Conservation (phyloP, 768 basidiomycete species). For the Lactifluus echinatus region DNA sequence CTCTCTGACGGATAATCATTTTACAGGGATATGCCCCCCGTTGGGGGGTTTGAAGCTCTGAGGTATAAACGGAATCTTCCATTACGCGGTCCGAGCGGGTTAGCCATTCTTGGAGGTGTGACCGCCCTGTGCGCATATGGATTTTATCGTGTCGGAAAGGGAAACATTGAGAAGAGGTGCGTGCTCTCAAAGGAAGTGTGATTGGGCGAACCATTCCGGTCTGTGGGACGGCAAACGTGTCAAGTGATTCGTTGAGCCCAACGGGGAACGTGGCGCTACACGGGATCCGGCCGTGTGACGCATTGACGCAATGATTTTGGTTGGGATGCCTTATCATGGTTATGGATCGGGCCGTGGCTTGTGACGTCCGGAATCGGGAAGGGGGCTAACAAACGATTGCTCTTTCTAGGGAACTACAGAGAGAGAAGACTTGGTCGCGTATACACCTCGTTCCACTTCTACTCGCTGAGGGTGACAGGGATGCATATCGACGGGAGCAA, state of each 20-base stretch:
- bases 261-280: conserved; percentile 55
- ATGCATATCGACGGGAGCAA: conserved; percentile 70
- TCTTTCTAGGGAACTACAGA: conserved; percentile 69
- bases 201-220: conserved; percentile 27
- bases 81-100: conserved; percentile 75
- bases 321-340: conserved; percentile 35
- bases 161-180: conserved; percentile 89
- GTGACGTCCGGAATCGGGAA: conserved; percentile 10
- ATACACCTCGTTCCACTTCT: conserved; percentile 90
- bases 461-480: conserved; percentile 90
- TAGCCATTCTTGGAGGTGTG: conserved; percentile 80
- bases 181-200: conserved; percentile 27
- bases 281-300: conserved; percentile 58
- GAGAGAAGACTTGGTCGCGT: conserved; percentile 92
- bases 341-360: conserved; percentile 16
- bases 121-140: conserved; percentile 81
- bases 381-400: conserved; percentile 16
- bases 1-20: conserved; percentile 13
- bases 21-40: conserved; percentile 88
- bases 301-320: conserved; percentile 20
- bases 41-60: conserved; percentile 86
- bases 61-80: conserved; percentile 96
- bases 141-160: conserved; percentile 85
- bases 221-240: conserved; percentile 67
- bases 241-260: conserved; percentile 39